phyloP scores from a whole-genome alignment of 2,329 filamentous ascomycete species.

The Talaromyces pinophilus region DNA sequence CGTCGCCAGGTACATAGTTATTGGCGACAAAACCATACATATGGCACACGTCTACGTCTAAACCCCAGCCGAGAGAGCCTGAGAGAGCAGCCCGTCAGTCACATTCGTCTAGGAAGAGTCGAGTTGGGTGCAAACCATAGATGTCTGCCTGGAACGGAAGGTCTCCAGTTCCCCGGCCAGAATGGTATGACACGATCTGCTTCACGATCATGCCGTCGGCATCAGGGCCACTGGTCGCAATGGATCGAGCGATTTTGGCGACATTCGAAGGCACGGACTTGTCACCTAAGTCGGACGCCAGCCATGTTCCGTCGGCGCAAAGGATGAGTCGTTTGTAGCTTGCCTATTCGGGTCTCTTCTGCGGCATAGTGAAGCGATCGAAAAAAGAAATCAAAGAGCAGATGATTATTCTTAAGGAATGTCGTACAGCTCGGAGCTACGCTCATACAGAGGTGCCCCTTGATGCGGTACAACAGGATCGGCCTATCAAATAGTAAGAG shows the following conservation, averaged over 20 bases:
- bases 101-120: no score
- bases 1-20: constrained; percentile 39
- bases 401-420: neutral
- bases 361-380: neutral
- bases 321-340: constrained; percentile 8
- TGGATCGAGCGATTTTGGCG: constrained; percentile 7
- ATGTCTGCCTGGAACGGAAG: constrained; percentile 7
- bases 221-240: constrained; percentile 5
- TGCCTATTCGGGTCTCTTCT: neutral
- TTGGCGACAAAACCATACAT: constrained; percentile 33
- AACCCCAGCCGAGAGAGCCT: constrained; percentile 3
- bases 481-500: neutral
- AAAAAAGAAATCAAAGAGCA: neutral
- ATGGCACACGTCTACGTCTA: constrained; percentile 1
- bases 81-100: neutral
- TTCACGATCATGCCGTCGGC: neutral
- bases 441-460: neutral
- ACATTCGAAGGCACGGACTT: constrained; percentile 4
- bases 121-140: neutral
- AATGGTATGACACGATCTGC: constrained; percentile 2
- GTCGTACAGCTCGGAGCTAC: neutral
- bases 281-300: neutral
- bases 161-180: constrained; percentile 1
- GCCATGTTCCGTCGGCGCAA: constrained; percentile 9
- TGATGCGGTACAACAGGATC: neutral